Percentiles rank a stretch among this genome's conserved stretches.
Evolutionary conservation across 2,329 filamentous ascomycete species (phyloP).

Genomic region (Curvularia sp.): DNA sequence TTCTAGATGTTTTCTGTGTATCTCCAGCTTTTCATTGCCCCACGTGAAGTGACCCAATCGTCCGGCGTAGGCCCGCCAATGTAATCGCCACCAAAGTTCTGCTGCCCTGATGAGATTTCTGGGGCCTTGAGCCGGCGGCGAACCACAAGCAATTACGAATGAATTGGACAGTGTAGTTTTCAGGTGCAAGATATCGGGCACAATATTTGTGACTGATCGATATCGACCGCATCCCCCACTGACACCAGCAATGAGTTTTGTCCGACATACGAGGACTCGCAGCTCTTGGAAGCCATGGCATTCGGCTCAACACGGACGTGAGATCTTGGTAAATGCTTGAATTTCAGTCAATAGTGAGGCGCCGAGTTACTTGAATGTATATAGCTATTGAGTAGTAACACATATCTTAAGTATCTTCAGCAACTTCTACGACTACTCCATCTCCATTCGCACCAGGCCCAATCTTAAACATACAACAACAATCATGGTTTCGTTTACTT

Average conservation of each 20-base stretch:
- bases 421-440: neutral
- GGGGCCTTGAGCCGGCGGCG: conserved; percentile 20
- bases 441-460: neutral
- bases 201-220: conserved; percentile 1
- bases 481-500: conserved; percentile 35
- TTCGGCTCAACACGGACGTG: conserved; percentile 3
- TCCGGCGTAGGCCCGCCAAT: conserved; percentile 3
- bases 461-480: neutral
- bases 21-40: conserved; percentile 5
- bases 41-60: conserved; percentile 6
- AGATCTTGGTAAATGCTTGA: conserved; percentile 3
- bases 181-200: conserved; percentile 3
- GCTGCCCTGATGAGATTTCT: conserved; percentile 1
- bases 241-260: conserved; percentile 13
- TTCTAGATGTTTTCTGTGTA: conserved; percentile 6
- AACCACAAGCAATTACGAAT: conserved; percentile 22
- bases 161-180: conserved; percentile 14
- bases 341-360: neutral
- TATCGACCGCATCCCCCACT: conserved; percentile 2
- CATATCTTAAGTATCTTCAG: neutral
- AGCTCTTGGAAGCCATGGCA: conserved; percentile 32
- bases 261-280: conserved; percentile 14
- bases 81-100: neutral
- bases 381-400: neutral
- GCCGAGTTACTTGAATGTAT: neutral